These are phyloP conservation scores for Podospora didyma DNA, from an alignment of 495 filamentous ascomycete genomes.

Conservation along the genomic window DNA sequence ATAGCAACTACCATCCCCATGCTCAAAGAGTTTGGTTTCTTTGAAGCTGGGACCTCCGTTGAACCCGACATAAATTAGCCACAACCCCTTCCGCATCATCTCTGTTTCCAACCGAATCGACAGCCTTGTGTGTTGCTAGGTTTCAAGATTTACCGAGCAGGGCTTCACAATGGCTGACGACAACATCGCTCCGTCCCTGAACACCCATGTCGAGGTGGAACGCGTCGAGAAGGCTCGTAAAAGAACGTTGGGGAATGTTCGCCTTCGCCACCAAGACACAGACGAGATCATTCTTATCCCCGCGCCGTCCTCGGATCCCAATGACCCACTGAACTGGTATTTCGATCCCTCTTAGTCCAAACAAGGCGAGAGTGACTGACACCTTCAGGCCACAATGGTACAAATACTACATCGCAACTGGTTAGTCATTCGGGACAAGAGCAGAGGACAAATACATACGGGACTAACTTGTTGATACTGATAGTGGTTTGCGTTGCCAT, in stretches of 20 bases:
- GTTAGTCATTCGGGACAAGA: not conserved
- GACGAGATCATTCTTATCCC: conserved; percentile 53
- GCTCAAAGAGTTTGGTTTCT: not conserved
- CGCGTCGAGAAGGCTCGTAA: conserved; percentile 12
- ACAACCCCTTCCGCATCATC: too few species aligned
- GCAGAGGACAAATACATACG: not conserved
- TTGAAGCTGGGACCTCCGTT: too few species aligned
- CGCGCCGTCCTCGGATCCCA: conserved; percentile 54
- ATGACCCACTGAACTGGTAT: conserved; percentile 56
- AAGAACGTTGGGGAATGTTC: conserved; percentile 43
- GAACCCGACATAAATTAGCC: too few species aligned
- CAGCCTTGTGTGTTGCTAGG: not conserved
- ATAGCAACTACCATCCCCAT: too few species aligned
- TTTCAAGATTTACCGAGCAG: not conserved
- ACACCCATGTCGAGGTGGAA: conserved; percentile 13
- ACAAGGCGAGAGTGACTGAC: not conserved
- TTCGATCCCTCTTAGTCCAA: not conserved
- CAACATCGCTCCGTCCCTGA: conserved; percentile 15
- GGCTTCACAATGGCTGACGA: conserved; percentile 9
- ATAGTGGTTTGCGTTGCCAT: conserved; percentile 47
- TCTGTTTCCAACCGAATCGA: too few species aligned
- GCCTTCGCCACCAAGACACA: conserved; percentile 45
- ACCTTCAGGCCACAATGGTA: conserved; percentile 37
- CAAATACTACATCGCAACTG: conserved; percentile 45
- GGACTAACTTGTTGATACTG: not conserved